Evolutionary conservation across 1,139 yeast species (phyloP), one percentile per base, ranked within the genome.

Genomic region (Wickerhamiella pararugosa): DNA sequence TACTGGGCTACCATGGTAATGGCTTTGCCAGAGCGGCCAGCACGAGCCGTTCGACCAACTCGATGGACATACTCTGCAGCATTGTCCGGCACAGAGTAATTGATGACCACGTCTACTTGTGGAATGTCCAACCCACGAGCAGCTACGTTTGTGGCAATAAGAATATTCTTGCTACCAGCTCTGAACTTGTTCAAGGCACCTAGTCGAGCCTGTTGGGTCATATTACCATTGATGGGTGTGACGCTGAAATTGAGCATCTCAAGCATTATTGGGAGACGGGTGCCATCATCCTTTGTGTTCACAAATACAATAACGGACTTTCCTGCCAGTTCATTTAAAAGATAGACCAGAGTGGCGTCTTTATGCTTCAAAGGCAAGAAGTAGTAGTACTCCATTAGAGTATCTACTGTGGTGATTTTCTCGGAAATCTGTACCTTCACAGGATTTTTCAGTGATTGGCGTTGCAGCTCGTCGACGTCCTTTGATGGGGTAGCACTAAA

Each of bases 81-180:
- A 56, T 92, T 97, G 7, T 94, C 90, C 9, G 98, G 99, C 29
- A 90, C 86, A 58, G 87, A 95, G 58, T 84, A 90, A 61, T 90
- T 90, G 47, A 90, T 71, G 39, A 90, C 98, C 43, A 83, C 70
- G 60, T 90, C 98, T 35, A 90, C 98, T 26, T 80, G 70, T 5
- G 98, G 98, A 48, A 90, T 90, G 71, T 90, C 98, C 51, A 90
- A 71, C 46, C 98, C 98, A 65, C 98, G 76, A 1, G 98, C 95
- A 7, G 97, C 98, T 36, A 90, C 98, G 64, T 90, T 97, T 0
- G 98, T 90, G 7, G 98, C 98, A 6, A 90, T 86, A 41, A 90
- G 66, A 44, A 92, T 86, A 47, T 75, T 74, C 51, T 86, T 73
- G 37, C 74, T 72, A 5, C 96, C 95, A 1, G 92, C 71, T 57